phyloP scores from a whole-genome alignment of 2,329 filamentous ascomycete genomes.

The Dendrostoma leiphaemia region DNA sequence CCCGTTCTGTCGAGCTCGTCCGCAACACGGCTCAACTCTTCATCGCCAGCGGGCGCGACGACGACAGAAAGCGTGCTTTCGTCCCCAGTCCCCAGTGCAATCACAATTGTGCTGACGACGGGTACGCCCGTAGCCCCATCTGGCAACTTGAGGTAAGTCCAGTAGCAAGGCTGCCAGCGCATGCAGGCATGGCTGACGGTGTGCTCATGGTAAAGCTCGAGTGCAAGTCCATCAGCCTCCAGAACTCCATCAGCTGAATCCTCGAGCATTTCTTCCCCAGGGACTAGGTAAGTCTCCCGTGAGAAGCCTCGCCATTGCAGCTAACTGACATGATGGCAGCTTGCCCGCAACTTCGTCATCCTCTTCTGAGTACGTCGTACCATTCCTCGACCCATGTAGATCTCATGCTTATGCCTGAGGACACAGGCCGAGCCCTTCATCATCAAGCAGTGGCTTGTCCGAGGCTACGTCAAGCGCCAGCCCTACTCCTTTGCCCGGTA shows the following conservation, averaged over 20 bases:
- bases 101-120: conserved; percentile 1
- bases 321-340: not conserved
- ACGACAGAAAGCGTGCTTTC: not conserved
- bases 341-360: not conserved
- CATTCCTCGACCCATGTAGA: too few relatives aligned
- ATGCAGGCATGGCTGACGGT: not conserved
- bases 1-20: not conserved
- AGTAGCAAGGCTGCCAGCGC: not conserved
- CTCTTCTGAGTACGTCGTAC: not conserved
- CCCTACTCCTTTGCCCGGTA: not conserved
- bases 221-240: not conserved
- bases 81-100: conserved; percentile 3
- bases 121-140: not conserved
- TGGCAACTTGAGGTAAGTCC: conserved; percentile 4
- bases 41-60: not conserved
- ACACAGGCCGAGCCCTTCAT: not conserved
- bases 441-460: not conserved
- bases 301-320: not conserved
- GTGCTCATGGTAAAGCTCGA: not conserved
- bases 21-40: not conserved
- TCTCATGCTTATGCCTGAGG: not conserved
- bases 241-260: not conserved
- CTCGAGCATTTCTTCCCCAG: not conserved
- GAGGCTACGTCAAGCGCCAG: not conserved
- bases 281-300: not conserved